Base-by-base conservation (phyloP, 2,329 filamentous ascomycete genomes). In the Paecilomyces sp. region DNA sequence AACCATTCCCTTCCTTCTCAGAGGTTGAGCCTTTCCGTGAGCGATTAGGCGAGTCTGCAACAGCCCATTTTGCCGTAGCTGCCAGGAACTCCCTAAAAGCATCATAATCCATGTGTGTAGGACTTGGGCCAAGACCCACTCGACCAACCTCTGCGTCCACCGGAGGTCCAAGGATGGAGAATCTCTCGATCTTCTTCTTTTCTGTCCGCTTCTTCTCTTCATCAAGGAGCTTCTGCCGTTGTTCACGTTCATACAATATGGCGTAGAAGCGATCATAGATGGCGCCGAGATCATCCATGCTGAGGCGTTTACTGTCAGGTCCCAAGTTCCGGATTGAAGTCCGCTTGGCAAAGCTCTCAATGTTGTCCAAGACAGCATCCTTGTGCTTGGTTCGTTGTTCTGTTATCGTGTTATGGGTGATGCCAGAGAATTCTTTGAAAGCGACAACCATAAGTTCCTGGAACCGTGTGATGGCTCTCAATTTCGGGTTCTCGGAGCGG, bases 371-470 rank as follows among this genome's bases (percentile, higher is more conserved):
- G 33, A 99, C 94, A 0, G 90, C 88, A 70, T 94, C 91, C 76
- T 97, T 97, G 76, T 97, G 95, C 76, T 92, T 96, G 50, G 90
- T 82, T 24, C 94, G 87, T 70, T 95, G 83, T 65, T 97, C 94
- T 0, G 89, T 89, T 62, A 99, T 92, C 56, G 88, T 96, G 70
- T 87, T 88, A 71, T 99, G 93, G 0, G 94, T 99, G 66, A 99
- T 96, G 50, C 88, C 91, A 0, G 93, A 89, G 71, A 99, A 99
- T 71, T 99, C 94, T 67, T 97, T 97, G 78, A 99, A 99, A 0
- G 94, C 94, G 22, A 97, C 94, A 2, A 99, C 94, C 92, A 99
- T 97, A 60, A 99, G 84, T 74, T 97, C 94, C 70, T 99, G 94
- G 72, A 99, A 99, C 54, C 91, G 86, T 5, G 95, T 99, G 58